Evolutionary conservation across 179 eudicot genomes (phyloP).

Genomic region (Beta lomatogona): DNA sequence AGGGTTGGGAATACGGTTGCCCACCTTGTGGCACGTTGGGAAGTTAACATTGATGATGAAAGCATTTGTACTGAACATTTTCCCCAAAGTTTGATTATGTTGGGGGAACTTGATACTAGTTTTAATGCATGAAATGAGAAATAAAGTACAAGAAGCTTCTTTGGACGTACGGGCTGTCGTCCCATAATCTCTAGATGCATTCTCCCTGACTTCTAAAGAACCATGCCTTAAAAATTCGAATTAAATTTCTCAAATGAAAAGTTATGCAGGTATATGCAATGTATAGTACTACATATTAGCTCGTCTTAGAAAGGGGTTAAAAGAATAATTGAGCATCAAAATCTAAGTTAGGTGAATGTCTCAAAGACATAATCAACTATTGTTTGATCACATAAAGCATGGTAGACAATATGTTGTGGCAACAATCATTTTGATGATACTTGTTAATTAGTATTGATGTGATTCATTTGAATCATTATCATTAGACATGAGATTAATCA

Average conservation of each 20-base stretch:
- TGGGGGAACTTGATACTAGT: no score
- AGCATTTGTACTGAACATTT: no score
- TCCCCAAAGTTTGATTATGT: no score
- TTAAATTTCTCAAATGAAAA: no score
- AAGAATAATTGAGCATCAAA: not conserved
- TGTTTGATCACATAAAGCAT: not conserved
- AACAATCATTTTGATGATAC: constrained; percentile 1
- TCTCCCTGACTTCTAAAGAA: not conserved
- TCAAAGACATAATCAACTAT: constrained; percentile 6
- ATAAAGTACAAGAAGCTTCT: not conserved
- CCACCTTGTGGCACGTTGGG: no score
- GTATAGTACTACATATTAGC: not conserved
- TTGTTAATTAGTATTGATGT: not conserved
- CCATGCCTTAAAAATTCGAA: not conserved
- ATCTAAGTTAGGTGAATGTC: constrained; percentile 23
- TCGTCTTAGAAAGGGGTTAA: not conserved
- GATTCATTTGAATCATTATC: constrained; percentile 19
- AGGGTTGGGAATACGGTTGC: no score
- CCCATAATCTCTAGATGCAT: not conserved
- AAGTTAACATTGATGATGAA: no score
- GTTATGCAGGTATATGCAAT: not conserved
- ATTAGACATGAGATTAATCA: not conserved
- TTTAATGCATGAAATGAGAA: not conserved
- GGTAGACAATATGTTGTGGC: constrained; percentile 10
- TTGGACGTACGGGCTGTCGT: not conserved